phyloP scores from a whole-genome alignment of 805 yeast genomes.

The Maudiozyma bulderi region DNA sequence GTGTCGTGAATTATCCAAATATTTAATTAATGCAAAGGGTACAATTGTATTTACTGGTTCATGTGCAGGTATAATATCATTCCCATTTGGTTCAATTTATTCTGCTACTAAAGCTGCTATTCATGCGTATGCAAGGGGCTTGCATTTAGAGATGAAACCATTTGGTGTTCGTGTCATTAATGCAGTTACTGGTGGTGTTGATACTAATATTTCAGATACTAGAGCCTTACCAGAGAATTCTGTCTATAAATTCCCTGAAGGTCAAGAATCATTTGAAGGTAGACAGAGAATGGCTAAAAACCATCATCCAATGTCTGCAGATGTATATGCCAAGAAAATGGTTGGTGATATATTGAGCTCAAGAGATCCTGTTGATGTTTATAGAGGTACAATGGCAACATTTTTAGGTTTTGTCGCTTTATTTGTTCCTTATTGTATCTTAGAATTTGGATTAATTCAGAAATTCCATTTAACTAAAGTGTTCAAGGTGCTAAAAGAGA shows the following conservation, averaged over 20 bases:
- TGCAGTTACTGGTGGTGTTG: constrained; percentile 67
- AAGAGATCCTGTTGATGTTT: constrained; percentile 39
- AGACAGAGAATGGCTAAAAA: constrained; percentile 52
- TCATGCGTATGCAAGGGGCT: constrained; percentile 55
- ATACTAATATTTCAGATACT: constrained; percentile 58
- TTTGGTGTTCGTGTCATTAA: constrained; percentile 64
- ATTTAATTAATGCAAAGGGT: constrained; percentile 57
- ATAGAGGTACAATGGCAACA: constrained; percentile 44
- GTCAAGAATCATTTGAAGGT: constrained; percentile 36
- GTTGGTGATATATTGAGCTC: constrained; percentile 38
- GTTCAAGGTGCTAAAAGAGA: constrained; percentile 21
- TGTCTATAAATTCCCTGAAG: constrained; percentile 42
- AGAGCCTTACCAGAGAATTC: constrained; percentile 51
- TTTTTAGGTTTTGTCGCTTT: constrained; percentile 29
- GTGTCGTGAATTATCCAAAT: constrained; percentile 46
- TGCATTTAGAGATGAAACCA: constrained; percentile 60
- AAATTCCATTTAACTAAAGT: constrained; percentile 35
- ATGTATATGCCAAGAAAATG: constrained; percentile 46
- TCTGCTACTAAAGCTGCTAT: constrained; percentile 68
- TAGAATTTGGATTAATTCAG: constrained; percentile 33
- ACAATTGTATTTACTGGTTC: constrained; percentile 70
- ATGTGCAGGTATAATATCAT: constrained; percentile 51
- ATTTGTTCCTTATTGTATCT: constrained; percentile 39
- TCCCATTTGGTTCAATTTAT: constrained; percentile 64
- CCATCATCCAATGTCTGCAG: constrained; percentile 51